Conservation (phyloP, 2,329 filamentous ascomycete species). For the Colletotrichum limetticola region DNA sequence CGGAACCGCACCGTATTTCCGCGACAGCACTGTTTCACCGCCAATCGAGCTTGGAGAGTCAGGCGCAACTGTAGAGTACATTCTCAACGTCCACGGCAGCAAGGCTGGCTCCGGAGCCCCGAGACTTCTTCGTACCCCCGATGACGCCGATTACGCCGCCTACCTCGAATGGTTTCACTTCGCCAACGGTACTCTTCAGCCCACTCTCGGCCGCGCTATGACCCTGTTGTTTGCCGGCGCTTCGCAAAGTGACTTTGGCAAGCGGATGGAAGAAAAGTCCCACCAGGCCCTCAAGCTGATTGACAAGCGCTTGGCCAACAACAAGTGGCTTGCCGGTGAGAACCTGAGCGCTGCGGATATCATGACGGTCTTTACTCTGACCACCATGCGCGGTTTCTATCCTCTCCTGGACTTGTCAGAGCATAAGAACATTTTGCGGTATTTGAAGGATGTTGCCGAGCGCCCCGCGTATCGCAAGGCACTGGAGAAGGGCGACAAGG, state of each 20-base stretch:
- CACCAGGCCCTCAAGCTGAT: slow-evolving; percentile 45
- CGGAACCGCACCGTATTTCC: slow-evolving; percentile 69
- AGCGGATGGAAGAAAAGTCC: slow-evolving; percentile 1
- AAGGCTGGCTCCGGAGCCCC: slow-evolving; percentile 46
- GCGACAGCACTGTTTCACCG: slow-evolving; percentile 61
- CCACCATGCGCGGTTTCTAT: slow-evolving; percentile 67
- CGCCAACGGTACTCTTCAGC: slow-evolving; percentile 57
- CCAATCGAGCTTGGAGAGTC: slow-evolving; percentile 61
- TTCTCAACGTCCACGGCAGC: slow-evolving; percentile 62
- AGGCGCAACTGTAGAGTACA: slow-evolving; percentile 70
- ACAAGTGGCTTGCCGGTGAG: slow-evolving; percentile 67
- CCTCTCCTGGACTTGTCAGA: slow-evolving; percentile 50
- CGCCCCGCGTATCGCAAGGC: slow-evolving; percentile 59
- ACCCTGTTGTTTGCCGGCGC: slow-evolving; percentile 40
- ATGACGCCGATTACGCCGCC: slow-evolving; percentile 62
- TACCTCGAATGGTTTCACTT: slow-evolving; percentile 76
- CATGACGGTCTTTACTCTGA: slow-evolving; percentile 70
- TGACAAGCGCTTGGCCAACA: slow-evolving; percentile 58
- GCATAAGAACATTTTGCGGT: slow-evolving; percentile 57
- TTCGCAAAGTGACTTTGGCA: slow-evolving; percentile 27
- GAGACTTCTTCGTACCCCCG: slow-evolving; percentile 52
- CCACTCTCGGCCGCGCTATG: slow-evolving; percentile 51
- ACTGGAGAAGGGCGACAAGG: slow-evolving; percentile 61
- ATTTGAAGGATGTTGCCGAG: slow-evolving; percentile 54
- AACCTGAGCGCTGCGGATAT: slow-evolving; percentile 74